phyloP scores from a whole-genome alignment of 352 stramenopile genomes.

The Globisporangium barbulae region DNA sequence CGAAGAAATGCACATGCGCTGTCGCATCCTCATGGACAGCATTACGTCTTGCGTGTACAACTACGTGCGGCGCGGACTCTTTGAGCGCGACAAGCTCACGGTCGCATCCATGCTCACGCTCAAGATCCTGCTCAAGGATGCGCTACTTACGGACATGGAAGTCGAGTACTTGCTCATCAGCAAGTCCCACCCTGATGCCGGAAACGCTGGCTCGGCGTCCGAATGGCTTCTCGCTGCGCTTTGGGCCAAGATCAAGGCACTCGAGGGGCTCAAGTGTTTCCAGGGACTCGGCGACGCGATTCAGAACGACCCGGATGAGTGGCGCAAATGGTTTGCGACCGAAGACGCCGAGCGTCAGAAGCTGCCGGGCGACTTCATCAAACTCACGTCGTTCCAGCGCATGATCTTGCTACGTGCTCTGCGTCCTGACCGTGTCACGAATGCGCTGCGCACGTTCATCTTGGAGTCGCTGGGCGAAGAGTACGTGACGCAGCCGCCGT shows the following conservation, averaged over 20 bases:
- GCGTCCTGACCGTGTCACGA: constrained; percentile 94
- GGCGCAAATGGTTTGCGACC: constrained; percentile 94
- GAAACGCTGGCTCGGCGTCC: constrained; percentile 90
- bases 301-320: constrained; percentile 96
- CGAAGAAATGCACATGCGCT: constrained; percentile 87
- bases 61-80: constrained; percentile 93
- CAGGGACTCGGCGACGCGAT: constrained; percentile 93
- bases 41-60: constrained; percentile 96
- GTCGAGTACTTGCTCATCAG: constrained; percentile 92
- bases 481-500: constrained; percentile 89
- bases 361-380: constrained; percentile 91
- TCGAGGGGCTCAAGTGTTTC: constrained; percentile 92
- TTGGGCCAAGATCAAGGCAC: constrained; percentile 92
- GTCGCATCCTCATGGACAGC: constrained; percentile 84
- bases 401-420: constrained; percentile 91
- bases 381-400: constrained; percentile 76
- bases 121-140: constrained; percentile 92
- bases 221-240: constrained; percentile 91
- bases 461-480: constrained; percentile 86
- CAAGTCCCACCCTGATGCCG: constrained; percentile 81
- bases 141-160: constrained; percentile 75
- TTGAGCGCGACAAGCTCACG: constrained; percentile 95
- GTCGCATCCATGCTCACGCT: constrained; percentile 93
- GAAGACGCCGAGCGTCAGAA: constrained; percentile 94
- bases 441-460: constrained; percentile 91